Percentiles rank a stretch among this genome's conserved stretches.
These are phyloP conservation scores for Leucaena leucocephala DNA, from an alignment of 306 rosid genomes.

Conservation along the genomic window DNA sequence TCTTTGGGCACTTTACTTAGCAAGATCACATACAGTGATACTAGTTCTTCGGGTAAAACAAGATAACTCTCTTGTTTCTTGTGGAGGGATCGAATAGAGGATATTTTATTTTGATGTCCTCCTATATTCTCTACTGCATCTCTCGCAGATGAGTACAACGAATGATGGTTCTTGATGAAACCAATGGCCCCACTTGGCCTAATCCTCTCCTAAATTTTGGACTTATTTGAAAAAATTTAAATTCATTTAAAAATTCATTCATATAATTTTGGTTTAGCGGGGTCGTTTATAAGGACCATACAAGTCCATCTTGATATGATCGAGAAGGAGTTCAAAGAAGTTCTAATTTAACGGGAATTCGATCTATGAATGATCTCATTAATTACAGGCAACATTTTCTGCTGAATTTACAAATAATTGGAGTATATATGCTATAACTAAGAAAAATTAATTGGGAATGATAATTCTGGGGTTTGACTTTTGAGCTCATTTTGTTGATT, in stretches of 20 bases:
- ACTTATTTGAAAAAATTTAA: no score
- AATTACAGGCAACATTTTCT: no score
- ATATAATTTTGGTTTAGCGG: not conserved
- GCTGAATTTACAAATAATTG: no score
- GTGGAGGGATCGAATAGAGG: slow-evolving; percentile 5
- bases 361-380: no score
- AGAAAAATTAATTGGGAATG: no score
- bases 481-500: no score
- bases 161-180: not conserved
- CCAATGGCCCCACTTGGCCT: not conserved
- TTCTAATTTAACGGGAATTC: no score
- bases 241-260: no score
- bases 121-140: not conserved
- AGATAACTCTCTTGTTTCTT: not conserved
- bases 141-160: not conserved
- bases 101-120: not conserved
- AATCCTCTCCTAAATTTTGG: not conserved
- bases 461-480: no score
- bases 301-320: not conserved
- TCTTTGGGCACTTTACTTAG: not conserved
- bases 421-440: no score
- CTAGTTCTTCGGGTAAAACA: not conserved
- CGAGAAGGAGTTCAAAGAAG: not conserved
- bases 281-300: not conserved
- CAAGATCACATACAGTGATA: not conserved